phyloP scores from a whole-genome alignment of 352 stramenopile species.

The Pythium diclinum region DNA sequence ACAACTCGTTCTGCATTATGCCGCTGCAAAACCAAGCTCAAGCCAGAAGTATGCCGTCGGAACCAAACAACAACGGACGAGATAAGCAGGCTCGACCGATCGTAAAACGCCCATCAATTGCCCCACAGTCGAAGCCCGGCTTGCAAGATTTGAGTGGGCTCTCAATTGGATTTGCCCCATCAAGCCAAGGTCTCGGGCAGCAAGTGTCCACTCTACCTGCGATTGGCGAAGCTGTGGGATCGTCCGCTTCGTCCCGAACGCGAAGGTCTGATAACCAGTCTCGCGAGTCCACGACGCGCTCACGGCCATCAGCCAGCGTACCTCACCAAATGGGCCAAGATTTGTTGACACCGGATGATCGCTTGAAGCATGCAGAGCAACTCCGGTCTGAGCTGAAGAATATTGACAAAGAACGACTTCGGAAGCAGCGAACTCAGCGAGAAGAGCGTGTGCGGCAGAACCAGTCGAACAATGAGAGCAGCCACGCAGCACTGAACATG shows the following conservation, averaged over 20 bases:
- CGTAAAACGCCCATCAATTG: constrained; percentile 1
- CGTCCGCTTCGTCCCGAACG: background rate
- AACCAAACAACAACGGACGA: background rate
- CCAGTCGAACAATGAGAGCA: constrained; percentile 23
- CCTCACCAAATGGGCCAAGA: background rate
- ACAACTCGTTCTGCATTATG: constrained; percentile 15
- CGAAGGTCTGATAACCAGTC: background rate
- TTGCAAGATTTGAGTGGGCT: constrained; percentile 3
- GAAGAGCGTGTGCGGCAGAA: constrained; percentile 42
- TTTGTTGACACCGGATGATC: constrained; percentile 6
- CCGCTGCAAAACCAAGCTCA: constrained; percentile 6
- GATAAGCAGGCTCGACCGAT: background rate
- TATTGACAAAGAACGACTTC: constrained; percentile 41
- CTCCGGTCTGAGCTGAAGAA: constrained; percentile 38
- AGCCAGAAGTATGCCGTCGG: background rate
- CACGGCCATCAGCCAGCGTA: too few species aligned
- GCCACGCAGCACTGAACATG: constrained; percentile 11
- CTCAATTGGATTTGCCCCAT: constrained; percentile 9
- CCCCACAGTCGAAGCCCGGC: background rate
- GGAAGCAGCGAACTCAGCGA: constrained; percentile 38
- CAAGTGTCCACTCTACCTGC: background rate
- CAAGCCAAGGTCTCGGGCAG: background rate
- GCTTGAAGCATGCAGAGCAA: constrained; percentile 42
- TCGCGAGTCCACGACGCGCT: background rate
- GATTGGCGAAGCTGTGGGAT: background rate